Evolutionary conservation across 2,329 filamentous ascomycete genomes (phyloP), one percentile per base, ranked within the genome.

Genomic region (Xylariaceae sp.): DNA sequence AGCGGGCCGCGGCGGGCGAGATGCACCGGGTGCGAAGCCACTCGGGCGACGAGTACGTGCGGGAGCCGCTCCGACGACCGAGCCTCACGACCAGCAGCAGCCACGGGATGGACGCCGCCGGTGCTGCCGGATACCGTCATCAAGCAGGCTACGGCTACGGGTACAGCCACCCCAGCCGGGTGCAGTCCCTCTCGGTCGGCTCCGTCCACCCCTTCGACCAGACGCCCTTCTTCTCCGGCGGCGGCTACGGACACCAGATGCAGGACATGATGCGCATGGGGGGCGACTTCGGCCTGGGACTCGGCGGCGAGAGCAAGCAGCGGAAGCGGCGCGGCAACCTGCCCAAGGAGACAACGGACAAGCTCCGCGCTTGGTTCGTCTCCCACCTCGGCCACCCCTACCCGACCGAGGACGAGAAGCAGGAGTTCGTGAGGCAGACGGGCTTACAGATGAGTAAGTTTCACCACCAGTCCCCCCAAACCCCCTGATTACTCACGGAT

Each of bases 271-370:
- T 61, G 39, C 56, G 62, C 43, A 60, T 62, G 10, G 60, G 61
- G 15, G 56, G 56, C 12, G 62, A 68, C 3, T 53, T 63, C 31
- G 56, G 60, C 10, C 55, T 57, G 43, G 56, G 55, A 6, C 45
- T 60, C 34, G 55, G 52, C 13, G 59, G 54, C 3, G 70, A 73
- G 36, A 61, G 52, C 38, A 75, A 71, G 53, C 68, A 68, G 44
- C 63, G 75, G 19, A 80, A 77, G 55, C 70, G 87, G 33, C 72
- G 88, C 24, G 88, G 88, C 2, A 94, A 94, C 51, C 67, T 94
- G 3, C 88, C 88, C n/a, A 93, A 93, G 53, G 83, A 88, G 35
- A 85, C 86, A 0, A 94, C 87, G 0, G 83, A 89, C 53, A 80
- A 84, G 45, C 67, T 94, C 25, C 76, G 83, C 34, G 67, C 75